A percentile compares a stretch with the other conserved stretches of the same genome.
These are phyloP conservation scores for Fusarium denticulatum DNA, from an alignment of 2,329 filamentous ascomycete species.

Conservation along the genomic window DNA sequence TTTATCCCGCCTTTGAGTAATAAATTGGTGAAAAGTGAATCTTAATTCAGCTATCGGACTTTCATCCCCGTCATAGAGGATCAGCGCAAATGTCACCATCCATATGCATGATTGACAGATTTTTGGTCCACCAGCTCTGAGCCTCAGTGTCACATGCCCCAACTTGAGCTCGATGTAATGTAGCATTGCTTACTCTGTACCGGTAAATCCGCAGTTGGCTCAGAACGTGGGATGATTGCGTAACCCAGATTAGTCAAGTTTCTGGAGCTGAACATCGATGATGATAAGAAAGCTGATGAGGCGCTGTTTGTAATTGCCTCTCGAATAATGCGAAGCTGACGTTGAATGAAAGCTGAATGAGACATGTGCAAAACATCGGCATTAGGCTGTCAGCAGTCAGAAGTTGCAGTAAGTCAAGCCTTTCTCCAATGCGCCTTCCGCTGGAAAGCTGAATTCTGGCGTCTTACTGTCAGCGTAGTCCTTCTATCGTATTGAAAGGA, in stretches of 20 bases:
- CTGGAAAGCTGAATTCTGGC: background rate
- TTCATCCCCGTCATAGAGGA: background rate
- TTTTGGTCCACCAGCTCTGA: background rate
- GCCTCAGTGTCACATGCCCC: background rate
- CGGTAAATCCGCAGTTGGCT: background rate
- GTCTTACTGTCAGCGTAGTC: background rate
- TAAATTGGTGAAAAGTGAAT: background rate
- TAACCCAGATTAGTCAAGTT: background rate
- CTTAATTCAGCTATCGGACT: background rate
- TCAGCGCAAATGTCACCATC: background rate
- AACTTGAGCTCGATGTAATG: background rate
- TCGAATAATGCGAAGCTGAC: rapidly evolving
- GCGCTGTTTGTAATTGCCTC: background rate
- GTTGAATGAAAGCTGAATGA: rapidly evolving
- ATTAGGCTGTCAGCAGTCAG: too few species aligned
- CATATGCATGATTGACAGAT: background rate
- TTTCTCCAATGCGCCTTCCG: rapidly evolving
- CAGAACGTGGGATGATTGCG: background rate
- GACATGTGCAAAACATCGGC: rapidly evolving
- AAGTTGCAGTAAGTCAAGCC: rapidly evolving
- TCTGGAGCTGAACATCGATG: background rate
- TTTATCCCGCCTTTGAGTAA: background rate
- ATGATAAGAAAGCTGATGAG: background rate
- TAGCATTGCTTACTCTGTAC: background rate
- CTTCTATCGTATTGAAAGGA: rapidly evolving